These are phyloP conservation scores for Termitomyces heimii DNA, from an alignment of 768 basidiomycete species.

Conservation along the genomic window DNA sequence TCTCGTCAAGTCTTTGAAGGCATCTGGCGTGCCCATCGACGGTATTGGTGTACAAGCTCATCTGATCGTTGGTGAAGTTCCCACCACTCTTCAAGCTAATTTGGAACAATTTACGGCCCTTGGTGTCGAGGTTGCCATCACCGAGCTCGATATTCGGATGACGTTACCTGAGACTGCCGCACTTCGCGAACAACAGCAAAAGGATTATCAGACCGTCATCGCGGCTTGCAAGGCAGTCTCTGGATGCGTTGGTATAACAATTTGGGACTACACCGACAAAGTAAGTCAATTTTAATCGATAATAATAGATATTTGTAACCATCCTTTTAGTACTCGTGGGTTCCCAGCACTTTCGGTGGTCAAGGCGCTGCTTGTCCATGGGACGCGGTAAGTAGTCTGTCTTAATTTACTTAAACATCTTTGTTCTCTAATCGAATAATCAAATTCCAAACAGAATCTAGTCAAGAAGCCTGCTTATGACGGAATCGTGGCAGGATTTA, in stretches of 20 bases:
- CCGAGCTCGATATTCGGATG: conserved; percentile 65
- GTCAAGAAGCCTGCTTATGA: conserved; percentile 39
- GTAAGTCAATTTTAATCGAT: conserved; percentile 3
- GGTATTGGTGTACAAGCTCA: conserved; percentile 59
- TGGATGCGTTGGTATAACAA: conserved; percentile 36
- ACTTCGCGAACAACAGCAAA: conserved; percentile 46
- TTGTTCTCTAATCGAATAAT: too few relatives aligned
- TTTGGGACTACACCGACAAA: conserved; percentile 43
- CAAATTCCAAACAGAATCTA: conserved; percentile 25
- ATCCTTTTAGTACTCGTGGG: conserved; percentile 28
- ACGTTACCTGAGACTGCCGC: conserved; percentile 43
- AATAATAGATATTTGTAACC: background rate
- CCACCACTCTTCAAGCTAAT: conserved; percentile 39
- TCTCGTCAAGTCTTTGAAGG: conserved; percentile 43
- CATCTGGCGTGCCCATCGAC: conserved; percentile 46
- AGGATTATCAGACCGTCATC: conserved; percentile 52
- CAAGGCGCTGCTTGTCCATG: conserved; percentile 30
- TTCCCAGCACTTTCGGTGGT: conserved; percentile 31
- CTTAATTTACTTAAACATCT: background rate
- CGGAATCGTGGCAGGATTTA: conserved; percentile 34
- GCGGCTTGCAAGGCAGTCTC: conserved; percentile 41
- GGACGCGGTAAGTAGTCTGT: conserved; percentile 3
- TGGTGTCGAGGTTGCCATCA: conserved; percentile 63
- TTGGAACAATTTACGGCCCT: conserved; percentile 50
- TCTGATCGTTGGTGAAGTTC: conserved; percentile 53